Base-by-base conservation (phyloP, 441 rosid species). In the Croton setiger region DNA sequence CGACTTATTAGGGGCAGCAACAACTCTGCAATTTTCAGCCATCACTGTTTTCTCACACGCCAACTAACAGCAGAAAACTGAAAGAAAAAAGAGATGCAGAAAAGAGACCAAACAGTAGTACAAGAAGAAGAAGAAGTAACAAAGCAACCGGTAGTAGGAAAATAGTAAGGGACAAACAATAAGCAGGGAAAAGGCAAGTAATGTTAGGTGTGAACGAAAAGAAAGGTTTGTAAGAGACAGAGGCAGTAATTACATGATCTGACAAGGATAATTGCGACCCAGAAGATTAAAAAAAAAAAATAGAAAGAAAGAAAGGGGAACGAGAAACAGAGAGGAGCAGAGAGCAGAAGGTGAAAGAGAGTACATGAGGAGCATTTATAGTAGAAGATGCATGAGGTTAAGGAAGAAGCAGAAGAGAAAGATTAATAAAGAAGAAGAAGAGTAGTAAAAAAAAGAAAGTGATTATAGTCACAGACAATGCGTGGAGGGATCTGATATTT, bases 201-300 rank as follows among this genome's bases (percentile, higher is more conserved):
- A 81, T 23, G 78, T 65, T 62, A 57, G 74, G 76, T 74, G 74
- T 72, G 72, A 71, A 76, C n/a, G 79, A 73, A 74, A 78, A 45
- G 67, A 44, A 7, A 27, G 12, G 54, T 15, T 27, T n/a, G 27
- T 14, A 43, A 5, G 48, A 43, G 67, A 20, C 51, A 48, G 66
- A 33, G 47, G 78, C 78, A 76, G 95, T 81, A 84, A 87, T 78
- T 80, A 84, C 65, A 52, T 66, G 35, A 39, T 53, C 85, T 85
- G 87, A 81, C 89, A 85, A 58, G 84, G 86, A 87, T 81, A 74
- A 79, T 79, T 80, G 81, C 80, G 17, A 65, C 51, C 37, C 59
- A 48, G 77, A 77, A 77, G 74, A 64, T 49, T 67, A 62, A 74
- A 69, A 61, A 68, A 75, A 73, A 31, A 36, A 56, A 43, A 20